Conservation (phyloP, 352 stramenopile species). For the Pythium vanterpoolii region DNA sequence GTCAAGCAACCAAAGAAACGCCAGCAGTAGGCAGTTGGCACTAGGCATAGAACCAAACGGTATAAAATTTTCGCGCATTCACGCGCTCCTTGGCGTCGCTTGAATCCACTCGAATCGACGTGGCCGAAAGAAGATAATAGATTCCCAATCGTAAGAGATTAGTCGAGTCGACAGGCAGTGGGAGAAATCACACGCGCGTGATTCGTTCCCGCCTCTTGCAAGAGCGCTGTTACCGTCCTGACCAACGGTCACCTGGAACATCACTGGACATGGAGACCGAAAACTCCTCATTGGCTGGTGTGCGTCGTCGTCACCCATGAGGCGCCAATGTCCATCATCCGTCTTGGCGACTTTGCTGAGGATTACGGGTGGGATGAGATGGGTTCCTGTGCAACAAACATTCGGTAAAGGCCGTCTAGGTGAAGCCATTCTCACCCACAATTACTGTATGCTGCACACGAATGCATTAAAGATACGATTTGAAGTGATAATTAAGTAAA, state of each 20-base stretch:
- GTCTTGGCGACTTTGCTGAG: background rate
- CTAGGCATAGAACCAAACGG: background rate
- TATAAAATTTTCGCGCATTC: background rate
- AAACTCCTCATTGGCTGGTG: no score
- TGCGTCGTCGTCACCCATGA: no score
- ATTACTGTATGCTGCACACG: background rate
- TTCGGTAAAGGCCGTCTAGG: background rate
- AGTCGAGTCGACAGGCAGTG: no score
- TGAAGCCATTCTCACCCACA: background rate
- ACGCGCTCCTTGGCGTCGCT: background rate
- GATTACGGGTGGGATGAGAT: background rate
- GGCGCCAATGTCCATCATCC: background rate
- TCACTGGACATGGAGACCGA: background rate
- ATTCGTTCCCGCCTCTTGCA: no score
- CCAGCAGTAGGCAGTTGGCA: background rate
- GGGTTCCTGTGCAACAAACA: background rate
- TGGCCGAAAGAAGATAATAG: no score
- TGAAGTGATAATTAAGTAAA: background rate
- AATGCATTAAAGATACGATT: background rate
- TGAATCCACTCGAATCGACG: background rate
- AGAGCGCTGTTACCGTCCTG: no score
- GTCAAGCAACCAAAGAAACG: constrained; percentile 62
- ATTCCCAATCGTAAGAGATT: no score
- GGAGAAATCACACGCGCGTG: no score
- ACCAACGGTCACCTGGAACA: no score